Conservation (phyloP, 2,329 filamentous ascomycete species). For the Xylaria arbuscula region DNA sequence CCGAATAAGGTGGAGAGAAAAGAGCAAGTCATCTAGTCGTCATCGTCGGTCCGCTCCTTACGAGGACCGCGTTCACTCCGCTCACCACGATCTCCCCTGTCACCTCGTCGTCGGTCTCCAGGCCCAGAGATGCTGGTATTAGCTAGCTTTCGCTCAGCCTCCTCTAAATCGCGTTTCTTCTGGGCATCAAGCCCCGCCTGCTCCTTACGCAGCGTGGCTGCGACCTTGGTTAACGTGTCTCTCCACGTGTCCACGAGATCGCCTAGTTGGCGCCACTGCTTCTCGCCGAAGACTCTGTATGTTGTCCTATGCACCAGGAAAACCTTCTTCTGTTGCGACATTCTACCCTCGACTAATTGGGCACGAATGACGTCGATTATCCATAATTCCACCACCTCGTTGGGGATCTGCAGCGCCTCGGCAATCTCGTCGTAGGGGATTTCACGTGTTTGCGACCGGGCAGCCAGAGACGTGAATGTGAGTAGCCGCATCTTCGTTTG, state of each 20-base stretch:
- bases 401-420: slow-evolving; percentile 83
- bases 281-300: slow-evolving; percentile 96
- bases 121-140: slow-evolving; percentile 54
- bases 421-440: slow-evolving; percentile 89
- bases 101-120: slow-evolving; percentile 48
- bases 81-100: slow-evolving; percentile 44
- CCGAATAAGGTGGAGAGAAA: slow-evolving; percentile 43
- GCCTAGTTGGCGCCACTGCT: slow-evolving; percentile 97
- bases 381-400: slow-evolving; percentile 95
- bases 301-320: slow-evolving; percentile 97
- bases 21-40: slow-evolving; percentile 58
- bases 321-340: slow-evolving; percentile 90
- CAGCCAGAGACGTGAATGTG: slow-evolving; percentile 89
- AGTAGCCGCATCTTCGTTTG: slow-evolving; percentile 97
- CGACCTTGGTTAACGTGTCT: slow-evolving; percentile 80
- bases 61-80: slow-evolving; percentile 50
- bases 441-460: slow-evolving; percentile 83
- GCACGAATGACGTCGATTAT: slow-evolving; percentile 98
- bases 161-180: slow-evolving; percentile 80
- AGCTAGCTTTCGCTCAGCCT: slow-evolving; percentile 74
- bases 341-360: slow-evolving; percentile 93
- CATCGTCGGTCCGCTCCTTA: slow-evolving; percentile 65
- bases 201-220: slow-evolving; percentile 81
- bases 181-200: slow-evolving; percentile 81
- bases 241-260: slow-evolving; percentile 93